Evolutionary conservation across 768 basidiomycete genomes (phyloP), one percentile per base, ranked within the genome.

Genomic region (Dioszegia crocea): DNA sequence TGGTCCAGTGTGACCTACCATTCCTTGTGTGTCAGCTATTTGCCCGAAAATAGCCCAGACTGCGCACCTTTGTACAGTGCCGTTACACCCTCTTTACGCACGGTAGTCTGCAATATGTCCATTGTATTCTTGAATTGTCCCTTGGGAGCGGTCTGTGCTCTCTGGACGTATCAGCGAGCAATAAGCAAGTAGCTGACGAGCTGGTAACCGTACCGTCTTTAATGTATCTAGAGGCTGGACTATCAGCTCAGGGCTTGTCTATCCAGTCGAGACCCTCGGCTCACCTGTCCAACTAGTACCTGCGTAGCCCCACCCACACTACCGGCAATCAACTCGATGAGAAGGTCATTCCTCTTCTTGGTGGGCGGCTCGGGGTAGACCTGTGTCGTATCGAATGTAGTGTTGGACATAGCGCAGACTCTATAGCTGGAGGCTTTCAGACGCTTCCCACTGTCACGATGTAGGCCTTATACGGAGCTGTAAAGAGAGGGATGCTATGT

Each of bases 221-320:
- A 76, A 48, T 19, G 75, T 76, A 62, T 76, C 75, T 19, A 76
- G 44, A 31, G 75, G 75, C 73, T 76, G 57, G 3, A 1, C 8
- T 27, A 45, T 58, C 51, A 56, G 64, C 50, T 40, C 17, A 17
- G n/a, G 16, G 17, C 24, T 3, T 6, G 2, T 26, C 8, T 36
- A 30, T n/a, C 5, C 11, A 19, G 30, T 14, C 45, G 30, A 23
- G 3, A n/a, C 27, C 3, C 30, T 23, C 1, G 6, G 69, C 78
- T 51, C 53, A 91, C 91, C 65, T 94, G 93, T 2, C 93, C 91
- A n/a, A 92, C 88, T 11, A 97, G 80, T 12, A 98, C 93, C 68
- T 98, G 94, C 0, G 89, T 86, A 1, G 91, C 91, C n/a, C 94
- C 94, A 23, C 78, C 93, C 6, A 90, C 83, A 74, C 88, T 89